These are phyloP conservation scores for Rhodosporidiobolus odoratus DNA, from an alignment of 768 basidiomycete species.

Conservation along the genomic window DNA sequence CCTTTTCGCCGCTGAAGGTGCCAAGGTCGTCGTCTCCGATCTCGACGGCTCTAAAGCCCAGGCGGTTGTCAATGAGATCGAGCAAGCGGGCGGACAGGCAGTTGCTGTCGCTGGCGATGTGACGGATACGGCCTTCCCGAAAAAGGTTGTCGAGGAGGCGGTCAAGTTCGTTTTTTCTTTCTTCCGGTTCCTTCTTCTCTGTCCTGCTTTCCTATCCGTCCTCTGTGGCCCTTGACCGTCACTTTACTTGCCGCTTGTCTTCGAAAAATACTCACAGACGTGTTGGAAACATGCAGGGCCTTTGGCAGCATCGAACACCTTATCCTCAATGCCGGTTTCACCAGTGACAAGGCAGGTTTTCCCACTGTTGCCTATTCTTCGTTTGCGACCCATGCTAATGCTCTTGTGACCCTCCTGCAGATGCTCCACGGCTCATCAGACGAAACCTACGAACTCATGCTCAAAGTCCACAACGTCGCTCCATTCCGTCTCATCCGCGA, in stretches of 20 bases:
- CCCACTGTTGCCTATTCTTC: not conserved
- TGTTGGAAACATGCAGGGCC: conserved; percentile 50
- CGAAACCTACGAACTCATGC: conserved; percentile 72
- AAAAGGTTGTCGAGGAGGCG: conserved; percentile 68
- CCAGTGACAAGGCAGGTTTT: conserved; percentile 2
- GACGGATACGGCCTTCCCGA: conserved; percentile 75
- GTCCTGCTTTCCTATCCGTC: not conserved
- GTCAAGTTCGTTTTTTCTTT: conserved; percentile 55
- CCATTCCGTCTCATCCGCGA: conserved; percentile 79
- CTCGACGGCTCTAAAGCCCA: conserved; percentile 66
- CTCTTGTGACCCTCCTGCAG: conserved; percentile 52
- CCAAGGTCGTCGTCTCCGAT: conserved; percentile 81
- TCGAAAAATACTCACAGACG: not conserved
- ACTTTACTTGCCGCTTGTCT: too few relatives aligned
- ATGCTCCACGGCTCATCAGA: conserved; percentile 69
- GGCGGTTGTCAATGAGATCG: conserved; percentile 67
- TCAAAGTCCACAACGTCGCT: conserved; percentile 77
- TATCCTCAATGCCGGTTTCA: conserved; percentile 63
- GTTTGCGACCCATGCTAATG: too few relatives aligned
- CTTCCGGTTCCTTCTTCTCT: not conserved
- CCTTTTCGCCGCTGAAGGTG: conserved; percentile 78
- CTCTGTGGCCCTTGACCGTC: not conserved
- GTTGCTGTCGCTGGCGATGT: conserved; percentile 74
- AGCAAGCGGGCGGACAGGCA: conserved; percentile 64
- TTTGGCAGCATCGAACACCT: conserved; percentile 85